Base-by-base conservation (phyloP, 805 yeast species). In the Saccharomycopsis fermentans region DNA sequence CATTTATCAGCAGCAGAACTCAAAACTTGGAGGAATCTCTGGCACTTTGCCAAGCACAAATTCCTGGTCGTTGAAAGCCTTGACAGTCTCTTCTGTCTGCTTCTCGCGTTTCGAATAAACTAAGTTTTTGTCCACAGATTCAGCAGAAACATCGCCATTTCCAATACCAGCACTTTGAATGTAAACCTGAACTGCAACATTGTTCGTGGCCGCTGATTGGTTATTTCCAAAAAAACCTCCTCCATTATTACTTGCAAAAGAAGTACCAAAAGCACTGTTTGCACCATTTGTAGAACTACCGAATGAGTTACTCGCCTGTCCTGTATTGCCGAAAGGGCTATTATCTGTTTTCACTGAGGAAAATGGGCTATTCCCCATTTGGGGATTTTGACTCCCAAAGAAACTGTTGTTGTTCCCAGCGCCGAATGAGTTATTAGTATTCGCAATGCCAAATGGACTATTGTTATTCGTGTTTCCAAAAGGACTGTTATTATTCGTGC, bases 21-120 rank as follows among this genome's bases (percentile, higher is more conserved):
- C 55, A 21, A 53, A 34, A 35, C 27, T 11, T 4, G 56, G 56
- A 14, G 56, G 56, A 17, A 54, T 16, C 32, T 39, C 35, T 16
- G 56, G 56, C 11, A 54, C 37, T 9, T 27, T 21, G 19, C 51
- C 51, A 5, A 54, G 3, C 14, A 43, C 29, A 27, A 54, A 54
- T 19, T 27, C 16, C n/a, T 9, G 37, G 6, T n/a, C 39, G 12
- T 39, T 32, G 37, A 54, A 54, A 3, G 50, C 52, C 3, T 21
- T 32, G 8, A 27, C n/a, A 4, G 35, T n/a, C 11, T 54, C 52
- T n/a, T 21, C 56, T 11, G 26, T 32, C 12, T 21, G 36, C 26
- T 54, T 43, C 17, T 37, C 56, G n/a, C 26, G 24, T 8, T 19
- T 54, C 9, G 51, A 37, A 43, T 54, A 54, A 14, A 34, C 24